Evolutionary conservation across 257 asterid species (phyloP).

Genomic region (Eustoma russellianum): DNA sequence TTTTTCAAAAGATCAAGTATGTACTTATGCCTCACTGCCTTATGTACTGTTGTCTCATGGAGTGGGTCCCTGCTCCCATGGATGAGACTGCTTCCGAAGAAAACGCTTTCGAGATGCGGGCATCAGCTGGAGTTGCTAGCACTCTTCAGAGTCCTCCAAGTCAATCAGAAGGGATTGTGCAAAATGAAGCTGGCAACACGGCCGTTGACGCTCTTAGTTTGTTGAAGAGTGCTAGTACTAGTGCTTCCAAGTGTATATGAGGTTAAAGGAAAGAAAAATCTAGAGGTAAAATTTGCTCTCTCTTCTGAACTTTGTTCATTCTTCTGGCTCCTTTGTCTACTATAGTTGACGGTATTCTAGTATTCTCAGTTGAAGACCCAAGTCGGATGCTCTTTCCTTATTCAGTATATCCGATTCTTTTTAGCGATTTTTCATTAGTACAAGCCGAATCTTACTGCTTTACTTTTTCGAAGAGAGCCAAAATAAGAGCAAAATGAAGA

Average conservation of each 20-base stretch:
- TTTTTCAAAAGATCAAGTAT: background rate
- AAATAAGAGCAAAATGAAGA: conserved; percentile 28
- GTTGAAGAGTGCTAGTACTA: conserved; percentile 90
- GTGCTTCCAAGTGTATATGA: conserved; percentile 81
- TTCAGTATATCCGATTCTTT: no score
- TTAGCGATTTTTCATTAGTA: no score
- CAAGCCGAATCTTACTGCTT: no score
- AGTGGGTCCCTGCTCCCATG: conserved; percentile 78
- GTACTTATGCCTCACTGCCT: background rate
- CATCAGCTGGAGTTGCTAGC: conserved; percentile 39
- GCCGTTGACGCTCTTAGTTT: conserved; percentile 67
- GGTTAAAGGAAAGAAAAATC: conserved; percentile 39
- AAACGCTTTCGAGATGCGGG: background rate
- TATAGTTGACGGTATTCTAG: no score
- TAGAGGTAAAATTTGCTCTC: conserved; percentile 11
- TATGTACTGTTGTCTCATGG: conserved; percentile 30
- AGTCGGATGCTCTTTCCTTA: no score
- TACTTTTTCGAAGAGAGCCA: conserved; percentile 19
- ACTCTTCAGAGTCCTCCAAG: conserved; percentile 21
- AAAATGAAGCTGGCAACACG: conserved; percentile 23
- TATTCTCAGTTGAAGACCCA: no score
- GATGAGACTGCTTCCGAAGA: conserved; percentile 36
- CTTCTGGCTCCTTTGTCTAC: no score
- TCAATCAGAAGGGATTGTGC: conserved; percentile 24
- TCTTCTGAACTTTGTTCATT: background rate